Base-by-base conservation (phyloP, 805 yeast genomes). In the Deakozyma indianensis region DNA sequence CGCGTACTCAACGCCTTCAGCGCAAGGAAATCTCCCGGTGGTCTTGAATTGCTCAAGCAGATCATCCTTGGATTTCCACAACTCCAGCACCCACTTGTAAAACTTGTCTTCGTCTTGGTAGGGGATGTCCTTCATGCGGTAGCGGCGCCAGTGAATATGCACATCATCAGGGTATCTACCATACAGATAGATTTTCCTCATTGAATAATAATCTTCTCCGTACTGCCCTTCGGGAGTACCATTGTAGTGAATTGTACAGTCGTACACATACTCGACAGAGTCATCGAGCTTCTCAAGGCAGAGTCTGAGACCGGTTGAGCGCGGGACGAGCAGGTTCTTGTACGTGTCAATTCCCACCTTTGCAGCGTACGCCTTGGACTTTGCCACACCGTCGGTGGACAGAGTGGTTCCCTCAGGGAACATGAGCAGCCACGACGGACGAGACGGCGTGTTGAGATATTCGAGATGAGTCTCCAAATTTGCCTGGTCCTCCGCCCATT, bases 361-460 rank as follows among this genome's bases (percentile, higher is more conserved):
- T 3, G 59, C 62, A 20, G 86, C 81, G 62, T 67, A 92, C 4
- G 59, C 67, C 16, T 66, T 68, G 5, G 88, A 76, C 47, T 74
- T 73, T 2, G 54, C 63, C 42, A 75, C 69, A 1, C 95, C 85
- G 48, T 75, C 71, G 3, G 68, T 69, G 32, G 92, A 78, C 45
- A 83, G 64, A 48, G 86, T 92, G 0, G 98, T 92, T 3, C 98
- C 98, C 61, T 92, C 98, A 1, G 98, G 98, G 63, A 82, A 92
- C 23, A 92, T 61, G 21, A 88, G 63, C 41, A 92, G 60, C 70
- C 81, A 77, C 50, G 80, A 78, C 2, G 83, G 80, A 75, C 76
- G 72, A 4, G 57, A 49, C 23, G 53, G 44, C 52, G 69, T 63
- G 20, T 62, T 55, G 3, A 54, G 35, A 21, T 25, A 24, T n/a